Percentiles rank a stretch among this genome's conserved stretches.
phyloP scores from a whole-genome alignment of 2,329 filamentous ascomycete genomes.

The Venturia nashicola region DNA sequence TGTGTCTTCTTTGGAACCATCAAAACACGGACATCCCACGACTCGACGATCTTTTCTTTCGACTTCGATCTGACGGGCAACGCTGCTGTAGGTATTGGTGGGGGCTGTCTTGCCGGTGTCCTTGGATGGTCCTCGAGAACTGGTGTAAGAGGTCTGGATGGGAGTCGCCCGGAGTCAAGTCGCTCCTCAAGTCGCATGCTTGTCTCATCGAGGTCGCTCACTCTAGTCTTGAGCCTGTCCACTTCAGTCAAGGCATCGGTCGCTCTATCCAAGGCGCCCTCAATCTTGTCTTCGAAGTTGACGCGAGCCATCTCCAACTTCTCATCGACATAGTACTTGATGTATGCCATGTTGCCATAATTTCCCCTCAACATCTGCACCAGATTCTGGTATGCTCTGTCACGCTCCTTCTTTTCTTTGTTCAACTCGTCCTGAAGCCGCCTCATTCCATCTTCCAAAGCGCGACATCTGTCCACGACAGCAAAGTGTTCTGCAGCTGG shows the following conservation, averaged over 20 bases:
- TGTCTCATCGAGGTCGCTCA: slow-evolving; percentile 8
- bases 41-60: slow-evolving; percentile 16
- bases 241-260: slow-evolving; percentile 7
- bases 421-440: slow-evolving; percentile 8
- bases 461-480: slow-evolving; percentile 23
- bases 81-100: neutral
- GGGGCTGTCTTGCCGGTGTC: neutral
- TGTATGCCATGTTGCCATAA: slow-evolving; percentile 8
- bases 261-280: slow-evolving; percentile 7
- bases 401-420: slow-evolving; percentile 8
- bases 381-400: slow-evolving; percentile 5
- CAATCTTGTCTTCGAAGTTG: slow-evolving; percentile 10
- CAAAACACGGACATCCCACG: slow-evolving; percentile 26
- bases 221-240: neutral
- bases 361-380: slow-evolving; percentile 4
- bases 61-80: slow-evolving; percentile 27
- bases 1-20: slow-evolving; percentile 25
- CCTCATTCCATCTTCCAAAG: slow-evolving; percentile 16
- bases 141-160: slow-evolving; percentile 9
- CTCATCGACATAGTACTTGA: slow-evolving; percentile 11
- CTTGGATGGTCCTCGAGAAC: neutral
- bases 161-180: slow-evolving; percentile 4
- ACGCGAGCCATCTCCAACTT: slow-evolving; percentile 8
- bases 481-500: slow-evolving; percentile 24
- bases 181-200: slow-evolving; percentile 9